A percentile compares a stretch with the other conserved stretches of the same genome.
Evolutionary conservation across 108 stramenopile species (phyloP).

Genomic region (Schizochytrium sp.): DNA sequence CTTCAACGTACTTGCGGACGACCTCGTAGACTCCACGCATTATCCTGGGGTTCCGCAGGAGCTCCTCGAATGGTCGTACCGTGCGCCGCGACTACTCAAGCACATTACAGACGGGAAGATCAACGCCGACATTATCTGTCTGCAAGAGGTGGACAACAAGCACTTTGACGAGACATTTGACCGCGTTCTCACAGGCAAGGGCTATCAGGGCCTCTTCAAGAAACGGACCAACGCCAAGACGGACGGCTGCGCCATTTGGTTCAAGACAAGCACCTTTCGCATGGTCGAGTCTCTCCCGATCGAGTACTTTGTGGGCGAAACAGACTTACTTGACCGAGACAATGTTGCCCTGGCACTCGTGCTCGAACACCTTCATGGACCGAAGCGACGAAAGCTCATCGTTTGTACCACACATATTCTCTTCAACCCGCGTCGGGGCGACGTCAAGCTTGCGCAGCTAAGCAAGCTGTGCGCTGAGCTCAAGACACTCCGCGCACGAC

Average conservation of each 20-base stretch:
- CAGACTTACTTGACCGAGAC: conserved; percentile 33
- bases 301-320: conserved; percentile 18
- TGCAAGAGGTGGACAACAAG: conserved; percentile 34
- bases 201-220: neutral
- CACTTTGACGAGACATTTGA: neutral
- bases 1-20: neutral
- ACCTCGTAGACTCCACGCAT: neutral
- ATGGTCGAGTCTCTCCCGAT: conserved; percentile 20
- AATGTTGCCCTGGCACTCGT: conserved; percentile 36
- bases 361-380: conserved; percentile 16
- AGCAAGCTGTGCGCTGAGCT: conserved; percentile 14
- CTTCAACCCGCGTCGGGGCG: conserved; percentile 36
- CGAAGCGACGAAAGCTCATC: neutral
- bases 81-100: neutral
- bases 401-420: conserved; percentile 36
- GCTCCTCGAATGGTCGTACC: neutral
- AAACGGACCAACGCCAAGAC: conserved; percentile 23
- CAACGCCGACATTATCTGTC: conserved; percentile 28
- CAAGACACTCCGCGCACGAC: neutral
- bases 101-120: neutral
- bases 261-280: neutral
- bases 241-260: conserved; percentile 36
- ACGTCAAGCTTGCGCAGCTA: conserved; percentile 41
- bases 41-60: neutral
- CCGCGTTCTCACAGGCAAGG: neutral